A percentile compares a stretch with the other conserved stretches of the same genome.
Conservation (phyloP, 164 flowering plant genomes). For the Dillenia turbinata region DNA sequence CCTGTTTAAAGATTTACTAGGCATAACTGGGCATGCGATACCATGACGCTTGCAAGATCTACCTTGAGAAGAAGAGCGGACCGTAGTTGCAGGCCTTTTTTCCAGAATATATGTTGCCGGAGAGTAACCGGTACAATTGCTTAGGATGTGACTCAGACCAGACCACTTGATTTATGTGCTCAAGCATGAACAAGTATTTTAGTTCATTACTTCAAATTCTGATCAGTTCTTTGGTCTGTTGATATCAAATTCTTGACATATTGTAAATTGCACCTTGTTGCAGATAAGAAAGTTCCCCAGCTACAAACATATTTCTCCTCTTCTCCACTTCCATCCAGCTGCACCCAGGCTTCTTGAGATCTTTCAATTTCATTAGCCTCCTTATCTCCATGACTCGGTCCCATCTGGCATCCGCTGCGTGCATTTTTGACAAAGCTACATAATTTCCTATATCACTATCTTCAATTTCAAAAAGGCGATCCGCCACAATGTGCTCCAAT, state of each 20-base stretch:
- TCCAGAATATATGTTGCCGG: no score
- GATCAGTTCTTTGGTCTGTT: conserved; percentile 37
- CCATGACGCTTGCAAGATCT: no score
- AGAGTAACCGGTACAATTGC: no score
- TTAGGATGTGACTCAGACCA: no score
- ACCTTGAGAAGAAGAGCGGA: no score
- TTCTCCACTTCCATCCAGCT: conserved; percentile 80
- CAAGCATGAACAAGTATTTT: not conserved
- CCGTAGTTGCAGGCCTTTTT: no score
- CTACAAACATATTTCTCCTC: conserved; percentile 48
- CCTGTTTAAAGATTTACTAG: no score
- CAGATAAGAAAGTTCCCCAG: conserved; percentile 66
- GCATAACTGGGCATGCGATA: no score
- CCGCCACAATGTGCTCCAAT: conserved; percentile 53
- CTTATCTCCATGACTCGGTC: conserved; percentile 68
- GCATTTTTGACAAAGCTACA: conserved; percentile 66
- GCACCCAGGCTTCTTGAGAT: conserved; percentile 72
- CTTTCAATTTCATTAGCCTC: conserved; percentile 55
- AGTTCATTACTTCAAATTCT: no score
- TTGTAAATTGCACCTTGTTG: conserved; percentile 33
- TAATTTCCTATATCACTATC: conserved; percentile 59
- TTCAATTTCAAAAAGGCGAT: conserved; percentile 49
- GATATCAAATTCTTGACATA: conserved; percentile 30
- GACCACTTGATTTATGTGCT: no score
- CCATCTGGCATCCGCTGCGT: conserved; percentile 79